phyloP scores from a whole-genome alignment of 176 grass and related monocot genomes.

The Calamus simplicifolius region DNA sequence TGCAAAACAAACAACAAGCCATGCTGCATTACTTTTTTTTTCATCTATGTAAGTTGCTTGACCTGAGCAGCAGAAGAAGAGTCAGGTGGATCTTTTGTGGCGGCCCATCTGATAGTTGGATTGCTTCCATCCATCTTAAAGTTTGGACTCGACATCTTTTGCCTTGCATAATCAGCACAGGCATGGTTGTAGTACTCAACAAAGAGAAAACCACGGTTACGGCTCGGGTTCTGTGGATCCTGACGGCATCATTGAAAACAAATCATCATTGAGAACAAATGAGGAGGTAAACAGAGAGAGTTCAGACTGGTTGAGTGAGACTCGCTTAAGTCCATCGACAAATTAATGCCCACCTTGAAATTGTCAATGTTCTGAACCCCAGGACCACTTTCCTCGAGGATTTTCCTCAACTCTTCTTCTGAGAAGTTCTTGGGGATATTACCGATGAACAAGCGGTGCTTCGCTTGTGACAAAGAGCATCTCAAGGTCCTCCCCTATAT shows the following conservation, averaged over 20 bases:
- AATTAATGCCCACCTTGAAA: slow-evolving; percentile 79
- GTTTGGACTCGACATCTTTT: slow-evolving; percentile 49
- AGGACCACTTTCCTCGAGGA: slow-evolving; percentile 70
- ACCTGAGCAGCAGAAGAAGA: slow-evolving; percentile 75
- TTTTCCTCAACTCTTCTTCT: slow-evolving; percentile 74
- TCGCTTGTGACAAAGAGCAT: slow-evolving; percentile 83
- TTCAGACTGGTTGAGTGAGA: too few species aligned
- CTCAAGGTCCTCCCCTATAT: slow-evolving; percentile 84
- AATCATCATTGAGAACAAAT: neutral
- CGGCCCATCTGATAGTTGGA: slow-evolving; percentile 87
- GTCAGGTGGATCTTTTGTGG: slow-evolving; percentile 65
- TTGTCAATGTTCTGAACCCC: slow-evolving; percentile 87
- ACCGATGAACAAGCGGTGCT: slow-evolving; percentile 88
- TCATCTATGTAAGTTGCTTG: neutral
- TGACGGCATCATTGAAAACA: slow-evolving; percentile 21
- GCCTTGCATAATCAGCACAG: slow-evolving; percentile 73
- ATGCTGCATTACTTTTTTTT: too few species aligned
- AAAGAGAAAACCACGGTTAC: slow-evolving; percentile 89
- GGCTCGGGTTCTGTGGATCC: slow-evolving; percentile 85
- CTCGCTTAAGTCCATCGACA: neutral
- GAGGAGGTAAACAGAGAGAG: slow-evolving; percentile 1
- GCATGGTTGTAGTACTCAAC: slow-evolving; percentile 94
- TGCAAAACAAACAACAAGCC: too few species aligned
- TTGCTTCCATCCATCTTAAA: slow-evolving; percentile 97
- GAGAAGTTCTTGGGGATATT: slow-evolving; percentile 94